Conservation (phyloP, 345 rosid species). For the Laguncularia racemosa region DNA sequence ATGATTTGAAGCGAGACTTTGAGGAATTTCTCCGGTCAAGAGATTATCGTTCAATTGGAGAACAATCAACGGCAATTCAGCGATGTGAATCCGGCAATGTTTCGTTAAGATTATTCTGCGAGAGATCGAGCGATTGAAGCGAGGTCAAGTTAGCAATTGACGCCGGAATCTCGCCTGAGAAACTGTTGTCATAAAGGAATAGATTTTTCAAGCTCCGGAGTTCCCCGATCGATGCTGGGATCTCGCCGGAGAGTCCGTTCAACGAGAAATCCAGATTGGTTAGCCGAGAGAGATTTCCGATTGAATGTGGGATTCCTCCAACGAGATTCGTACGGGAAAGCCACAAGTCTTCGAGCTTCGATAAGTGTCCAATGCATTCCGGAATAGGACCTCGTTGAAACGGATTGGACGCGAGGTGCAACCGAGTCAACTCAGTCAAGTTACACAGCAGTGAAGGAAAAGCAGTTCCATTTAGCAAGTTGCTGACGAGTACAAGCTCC, state of each 20-base stretch:
- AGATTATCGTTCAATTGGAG: constrained; percentile 53
- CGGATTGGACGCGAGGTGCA: constrained; percentile 34
- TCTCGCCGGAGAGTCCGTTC: constrained; percentile 44
- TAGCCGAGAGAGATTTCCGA: constrained; percentile 33
- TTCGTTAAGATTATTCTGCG: constrained; percentile 60
- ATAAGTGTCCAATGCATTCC: constrained; percentile 32
- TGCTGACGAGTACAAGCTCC: constrained; percentile 19
- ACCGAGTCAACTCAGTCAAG: constrained; percentile 33
- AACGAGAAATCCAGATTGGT: constrained; percentile 35
- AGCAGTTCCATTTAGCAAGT: constrained; percentile 36
- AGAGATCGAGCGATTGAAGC: constrained; percentile 41
- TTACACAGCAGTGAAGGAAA: constrained; percentile 42
- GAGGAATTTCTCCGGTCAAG: constrained; percentile 50
- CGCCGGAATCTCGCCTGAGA: constrained; percentile 49
- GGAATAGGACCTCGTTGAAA: constrained; percentile 41
- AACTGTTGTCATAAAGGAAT: constrained; percentile 36
- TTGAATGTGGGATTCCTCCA: constrained; percentile 52
- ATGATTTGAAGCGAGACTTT: constrained; percentile 36
- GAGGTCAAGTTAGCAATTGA: constrained; percentile 35
- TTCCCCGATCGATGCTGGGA: constrained; percentile 36
- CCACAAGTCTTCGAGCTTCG: constrained; percentile 39
- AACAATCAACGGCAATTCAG: constrained; percentile 29
- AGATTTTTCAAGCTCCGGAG: constrained; percentile 30
- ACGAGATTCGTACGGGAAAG: constrained; percentile 18
- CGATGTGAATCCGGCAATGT: constrained; percentile 36